Evolutionary conservation across 1,284 basidiomycete species (phyloP).

Genomic region (Mycocalia duriaeana): DNA sequence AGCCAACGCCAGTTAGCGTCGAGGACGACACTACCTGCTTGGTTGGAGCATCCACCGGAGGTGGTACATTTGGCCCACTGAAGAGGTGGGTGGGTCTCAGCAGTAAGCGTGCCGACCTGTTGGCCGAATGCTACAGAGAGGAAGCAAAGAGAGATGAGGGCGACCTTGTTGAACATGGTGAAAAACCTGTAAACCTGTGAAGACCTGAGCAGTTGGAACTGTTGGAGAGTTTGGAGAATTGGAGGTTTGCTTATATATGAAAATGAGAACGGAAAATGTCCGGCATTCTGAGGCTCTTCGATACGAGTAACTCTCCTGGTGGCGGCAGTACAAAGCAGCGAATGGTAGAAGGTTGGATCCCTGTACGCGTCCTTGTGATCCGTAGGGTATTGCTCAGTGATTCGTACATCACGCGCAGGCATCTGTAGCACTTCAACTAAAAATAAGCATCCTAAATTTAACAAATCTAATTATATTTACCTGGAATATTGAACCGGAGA

Average conservation of each 20-base stretch:
- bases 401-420: background rate
- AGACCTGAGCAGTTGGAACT: background rate
- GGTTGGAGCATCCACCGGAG: slow-evolving; percentile 37
- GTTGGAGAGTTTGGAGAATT: background rate
- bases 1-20: slow-evolving; percentile 51
- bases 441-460: background rate
- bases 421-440: background rate
- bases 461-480: background rate
- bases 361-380: no score
- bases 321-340: no score
- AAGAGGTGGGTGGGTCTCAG: slow-evolving; percentile 38
- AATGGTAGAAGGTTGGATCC: no score
- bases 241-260: slow-evolving; percentile 1
- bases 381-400: background rate
- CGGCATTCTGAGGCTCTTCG: background rate
- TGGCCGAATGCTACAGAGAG: slow-evolving; percentile 29
- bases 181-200: background rate
- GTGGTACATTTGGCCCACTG: slow-evolving; percentile 36
- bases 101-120: slow-evolving; percentile 33
- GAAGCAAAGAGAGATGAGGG: slow-evolving; percentile 26
- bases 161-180: slow-evolving; percentile 19
- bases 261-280: slow-evolving; percentile 1
- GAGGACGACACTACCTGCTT: slow-evolving; percentile 32
- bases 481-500: background rate
- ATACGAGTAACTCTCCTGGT: background rate